phyloP scores from a whole-genome alignment of 1,284 basidiomycete genomes.

The Agaricales sp. region DNA sequence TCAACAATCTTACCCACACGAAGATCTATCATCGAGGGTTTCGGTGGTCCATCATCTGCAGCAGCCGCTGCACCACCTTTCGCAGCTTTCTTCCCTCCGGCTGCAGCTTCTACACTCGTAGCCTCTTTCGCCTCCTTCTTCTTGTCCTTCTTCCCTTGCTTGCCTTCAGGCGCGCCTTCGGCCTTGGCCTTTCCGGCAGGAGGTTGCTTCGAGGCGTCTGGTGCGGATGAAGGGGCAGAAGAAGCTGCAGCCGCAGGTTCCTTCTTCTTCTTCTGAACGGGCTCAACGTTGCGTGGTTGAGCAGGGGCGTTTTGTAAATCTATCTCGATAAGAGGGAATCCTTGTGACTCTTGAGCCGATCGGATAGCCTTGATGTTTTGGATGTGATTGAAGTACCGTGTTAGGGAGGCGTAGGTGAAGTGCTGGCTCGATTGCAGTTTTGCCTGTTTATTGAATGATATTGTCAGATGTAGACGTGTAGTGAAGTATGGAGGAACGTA shows the following conservation, averaged over 20 bases:
- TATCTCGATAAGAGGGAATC: conserved; percentile 55
- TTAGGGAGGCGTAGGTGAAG: conserved; percentile 69
- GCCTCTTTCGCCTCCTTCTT: conserved; percentile 38
- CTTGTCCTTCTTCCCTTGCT: conserved; percentile 31
- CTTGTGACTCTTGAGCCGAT: conserved; percentile 41
- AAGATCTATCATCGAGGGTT: conserved; percentile 91
- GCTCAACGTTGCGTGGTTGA: conserved; percentile 60
- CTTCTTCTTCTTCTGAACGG: conserved; percentile 79
- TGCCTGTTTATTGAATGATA: conserved; percentile 32
- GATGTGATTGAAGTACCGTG: conserved; percentile 91
- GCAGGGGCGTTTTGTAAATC: conserved; percentile 71
- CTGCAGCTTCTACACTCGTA: conserved; percentile 15
- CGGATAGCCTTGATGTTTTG: conserved; percentile 62
- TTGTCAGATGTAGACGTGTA: conserved; percentile 12
- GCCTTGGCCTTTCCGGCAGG: conserved; percentile 17
- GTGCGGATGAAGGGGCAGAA: too few relatives aligned
- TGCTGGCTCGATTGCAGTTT: conserved; percentile 58
- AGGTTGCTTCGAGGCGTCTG: conserved; percentile 5
- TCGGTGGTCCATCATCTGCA: conserved; percentile 65
- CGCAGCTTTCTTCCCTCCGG: conserved; percentile 11
- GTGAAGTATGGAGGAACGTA: conserved; percentile 27
- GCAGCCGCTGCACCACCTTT: conserved; percentile 34
- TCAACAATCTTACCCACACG: conserved; percentile 87
- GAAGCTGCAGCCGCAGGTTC: conserved; percentile 33
- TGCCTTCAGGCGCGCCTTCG: conserved; percentile 18